Evolutionary conservation across 148 eudicot species (phyloP).

Genomic region (Talinum fruticosum): DNA sequence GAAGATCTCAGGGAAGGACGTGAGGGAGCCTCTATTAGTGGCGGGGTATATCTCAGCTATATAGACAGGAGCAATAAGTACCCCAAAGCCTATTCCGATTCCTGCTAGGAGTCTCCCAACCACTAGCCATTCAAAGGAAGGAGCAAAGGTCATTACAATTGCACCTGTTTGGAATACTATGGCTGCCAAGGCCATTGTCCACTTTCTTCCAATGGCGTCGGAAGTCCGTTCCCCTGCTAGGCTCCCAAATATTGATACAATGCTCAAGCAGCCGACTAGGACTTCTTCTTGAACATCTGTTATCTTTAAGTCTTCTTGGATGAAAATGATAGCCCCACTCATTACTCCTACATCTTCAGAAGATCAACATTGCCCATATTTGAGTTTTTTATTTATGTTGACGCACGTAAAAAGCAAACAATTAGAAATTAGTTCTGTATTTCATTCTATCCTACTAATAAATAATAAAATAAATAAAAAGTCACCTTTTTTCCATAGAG

Average conservation of each 20-base stretch:
- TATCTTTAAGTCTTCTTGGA: constrained; percentile 66
- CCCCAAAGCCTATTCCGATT: constrained; percentile 75
- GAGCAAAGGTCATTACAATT: constrained; percentile 62
- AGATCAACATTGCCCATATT: background rate
- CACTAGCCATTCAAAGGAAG: constrained; percentile 50
- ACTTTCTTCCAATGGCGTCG: constrained; percentile 67
- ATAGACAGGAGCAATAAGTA: constrained; percentile 83
- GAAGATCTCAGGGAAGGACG: constrained; percentile 84
- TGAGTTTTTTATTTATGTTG: background rate
- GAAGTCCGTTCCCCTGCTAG: constrained; percentile 69
- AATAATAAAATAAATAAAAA: too few relatives aligned
- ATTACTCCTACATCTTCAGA: constrained; percentile 76
- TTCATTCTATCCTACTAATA: too few relatives aligned
- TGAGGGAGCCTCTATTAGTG: constrained; percentile 58
- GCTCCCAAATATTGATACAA: constrained; percentile 62
- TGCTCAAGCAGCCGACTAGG: constrained; percentile 60
- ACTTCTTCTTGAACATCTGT: constrained; percentile 68
- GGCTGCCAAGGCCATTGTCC: constrained; percentile 82
- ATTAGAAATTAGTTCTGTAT: background rate
- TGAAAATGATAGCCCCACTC: constrained; percentile 80
- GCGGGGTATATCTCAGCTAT: constrained; percentile 88
- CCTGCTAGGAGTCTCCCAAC: constrained; percentile 71
- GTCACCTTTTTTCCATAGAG: too few relatives aligned
- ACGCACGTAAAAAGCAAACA: too few relatives aligned
- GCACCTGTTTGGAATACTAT: constrained; percentile 65